Base-by-base conservation (phyloP, 2,329 filamentous ascomycete genomes). In the Chaetomiaceae sp. region DNA sequence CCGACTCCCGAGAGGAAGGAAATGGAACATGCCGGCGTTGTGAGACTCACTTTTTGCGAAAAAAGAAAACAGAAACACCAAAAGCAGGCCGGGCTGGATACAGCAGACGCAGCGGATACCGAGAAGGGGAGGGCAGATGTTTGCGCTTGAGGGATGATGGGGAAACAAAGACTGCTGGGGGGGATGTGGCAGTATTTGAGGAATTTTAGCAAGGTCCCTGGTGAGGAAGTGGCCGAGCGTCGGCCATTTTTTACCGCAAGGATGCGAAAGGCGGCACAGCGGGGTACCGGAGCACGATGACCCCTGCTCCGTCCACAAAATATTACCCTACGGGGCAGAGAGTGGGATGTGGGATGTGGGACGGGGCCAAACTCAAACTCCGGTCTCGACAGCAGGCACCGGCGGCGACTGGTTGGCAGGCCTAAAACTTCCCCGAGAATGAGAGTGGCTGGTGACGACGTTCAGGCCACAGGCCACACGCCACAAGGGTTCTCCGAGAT, bases 181-280 rank as follows among this genome's bases (percentile, higher is more conserved):
- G 57, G 51, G 50, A 38, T 25, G 55, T 34, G 55, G 51, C 54
- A 58, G 58, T 61, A 62, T 62, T 62, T 62, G 60, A 62, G 58
- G 55, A 61, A 62, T 57, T 59, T 56, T 58, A 51, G 52, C 44
- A 21, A 51, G 53, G 50, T 54, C 52, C 54, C 54, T 51, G 42
- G 46, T 9, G 33, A 49, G 21, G 41, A 54, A 55, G 34, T 47
- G 49, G 54, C 58, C 58, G 58, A 58, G 53, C 45, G 42, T 56
- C 58, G 60, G 60, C 50, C 53, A 51, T 51, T 60, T 51, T 60
- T 55, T 47, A 53, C 53, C 54, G 55, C 54, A 54, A 48, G 45
- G 50, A 54, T 50, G 49, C 41, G 50, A 54, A 43, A 48, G 30
- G 44, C 50, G 52, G 52, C 42, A 57, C 33, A 35, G 48, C 49